Evolutionary conservation across 2,329 filamentous ascomycete genomes (phyloP), one percentile per base, ranked within the genome.

Genomic region (Tolypocladium ovalisporum): DNA sequence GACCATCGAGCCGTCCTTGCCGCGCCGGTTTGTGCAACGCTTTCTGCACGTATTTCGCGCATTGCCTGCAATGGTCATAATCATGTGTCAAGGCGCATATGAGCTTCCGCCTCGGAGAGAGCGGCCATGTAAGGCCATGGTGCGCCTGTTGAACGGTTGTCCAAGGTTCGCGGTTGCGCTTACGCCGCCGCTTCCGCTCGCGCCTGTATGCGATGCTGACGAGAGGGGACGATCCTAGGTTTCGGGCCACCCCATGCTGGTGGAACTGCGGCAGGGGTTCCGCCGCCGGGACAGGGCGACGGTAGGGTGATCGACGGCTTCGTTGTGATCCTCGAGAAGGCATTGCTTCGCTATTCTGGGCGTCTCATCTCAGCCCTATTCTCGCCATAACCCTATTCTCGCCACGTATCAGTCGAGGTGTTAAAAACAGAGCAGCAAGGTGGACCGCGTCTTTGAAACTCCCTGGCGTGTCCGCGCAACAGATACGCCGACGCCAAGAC

Each of bases 191-290:
- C 35, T 24, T 54, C 35, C 52, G 56, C 56, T 44, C 56, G 56
- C 56, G 56, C 56, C 55, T 55, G 44, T 54, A 40, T 49, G 52
- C 52, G 35, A 24, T 35, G 56, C 56, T 57, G 56, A 57, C 56
- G 56, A 55, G 56, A 54, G 56, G 52, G 22, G 35, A 19, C 37
- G 17, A 40, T 40, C 37, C 37, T 40, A 17, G 44, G 10, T 12
- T 24, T n/a, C 17, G 24, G 49, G n/a, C 35, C 47, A 39, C 4
- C 40, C 40, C 36, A 39, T 39, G 15, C 36, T 2, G 39, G 8
- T 1, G n/a, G n/a, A n/a, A n/a, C 9, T 27, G 22, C 22, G 22
- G 22, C 42, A 32, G 44, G 44, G 44, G 44, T 32, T 19, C 17
- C 27, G 9, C 47, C 47, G 8, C 27, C 27, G 8, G 27, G 27